These are phyloP conservation scores for Malassezia caprae DNA, from an alignment of 1,284 basidiomycete species.

Conservation along the genomic window DNA sequence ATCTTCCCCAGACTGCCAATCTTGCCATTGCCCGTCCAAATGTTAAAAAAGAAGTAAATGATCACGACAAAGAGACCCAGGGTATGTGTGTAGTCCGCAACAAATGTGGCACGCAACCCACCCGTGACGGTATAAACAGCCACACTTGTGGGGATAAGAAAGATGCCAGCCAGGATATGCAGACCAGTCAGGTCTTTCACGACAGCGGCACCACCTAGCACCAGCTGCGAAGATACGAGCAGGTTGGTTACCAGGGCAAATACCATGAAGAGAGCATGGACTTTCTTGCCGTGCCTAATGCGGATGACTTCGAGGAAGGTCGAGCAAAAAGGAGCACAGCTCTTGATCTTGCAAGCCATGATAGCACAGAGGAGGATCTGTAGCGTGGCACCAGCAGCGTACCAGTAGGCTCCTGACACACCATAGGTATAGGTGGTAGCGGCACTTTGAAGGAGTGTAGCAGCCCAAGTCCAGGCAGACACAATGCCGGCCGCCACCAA, in stretches of 20 bases:
- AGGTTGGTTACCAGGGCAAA: constrained; percentile 64
- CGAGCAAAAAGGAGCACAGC: constrained; percentile 56
- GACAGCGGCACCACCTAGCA: constrained; percentile 39
- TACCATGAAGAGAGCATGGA: constrained; percentile 67
- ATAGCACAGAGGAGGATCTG: constrained; percentile 60
- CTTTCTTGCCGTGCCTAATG: constrained; percentile 62
- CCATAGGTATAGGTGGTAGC: constrained; percentile 51
- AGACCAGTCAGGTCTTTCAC: constrained; percentile 54
- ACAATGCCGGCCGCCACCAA: constrained; percentile 82
- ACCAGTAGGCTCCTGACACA: constrained; percentile 26
- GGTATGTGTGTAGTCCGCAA: constrained; percentile 45
- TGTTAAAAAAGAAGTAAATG: constrained; percentile 56
- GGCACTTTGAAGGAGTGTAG: constrained; percentile 57
- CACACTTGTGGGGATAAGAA: constrained; percentile 39
- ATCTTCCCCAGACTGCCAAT: constrained; percentile 32
- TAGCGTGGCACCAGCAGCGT: constrained; percentile 51
- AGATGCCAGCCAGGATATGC: constrained; percentile 32
- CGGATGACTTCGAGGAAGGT: constrained; percentile 61
- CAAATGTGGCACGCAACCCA: constrained; percentile 40
- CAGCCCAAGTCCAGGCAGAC: constrained; percentile 48
- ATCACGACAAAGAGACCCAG: constrained; percentile 37
- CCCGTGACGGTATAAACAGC: constrained; percentile 39
- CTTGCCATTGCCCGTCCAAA: constrained; percentile 57
- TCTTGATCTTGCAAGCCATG: constrained; percentile 54
- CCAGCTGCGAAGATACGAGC: constrained; percentile 39